phyloP scores from a whole-genome alignment of 371 early-diverging fungal genomes.

The Mucor piriformis region DNA sequence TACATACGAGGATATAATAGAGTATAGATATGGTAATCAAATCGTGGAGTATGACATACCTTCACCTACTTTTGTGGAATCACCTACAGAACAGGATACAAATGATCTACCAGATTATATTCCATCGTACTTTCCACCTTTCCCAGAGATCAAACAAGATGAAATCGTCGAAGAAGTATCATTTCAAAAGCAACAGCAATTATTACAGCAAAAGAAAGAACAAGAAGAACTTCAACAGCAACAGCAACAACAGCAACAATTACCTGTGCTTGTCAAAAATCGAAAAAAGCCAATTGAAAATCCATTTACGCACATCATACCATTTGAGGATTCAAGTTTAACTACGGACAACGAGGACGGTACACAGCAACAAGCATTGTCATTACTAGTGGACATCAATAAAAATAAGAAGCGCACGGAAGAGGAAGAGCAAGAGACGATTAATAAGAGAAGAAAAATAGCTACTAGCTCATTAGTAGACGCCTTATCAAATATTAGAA shows the following conservation, averaged over 20 bases:
- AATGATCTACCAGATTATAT: constrained; percentile 34
- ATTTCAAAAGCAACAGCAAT: constrained; percentile 8
- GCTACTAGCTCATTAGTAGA: constrained; percentile 14
- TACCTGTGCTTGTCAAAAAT: constrained; percentile 39
- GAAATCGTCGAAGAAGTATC: constrained; percentile 16
- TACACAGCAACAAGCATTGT: constrained; percentile 7
- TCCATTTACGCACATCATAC: constrained; percentile 57
- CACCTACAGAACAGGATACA: background rate
- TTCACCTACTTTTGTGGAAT: background rate
- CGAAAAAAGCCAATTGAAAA: constrained; percentile 50
- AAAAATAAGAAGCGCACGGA: constrained; percentile 1
- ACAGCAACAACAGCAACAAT: constrained; percentile 11
- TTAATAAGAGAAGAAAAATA: constrained; percentile 4
- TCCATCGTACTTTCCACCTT: constrained; percentile 47
- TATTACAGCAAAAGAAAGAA: constrained; percentile 15
- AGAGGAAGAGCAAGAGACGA: constrained; percentile 2
- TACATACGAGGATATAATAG: constrained; percentile 19
- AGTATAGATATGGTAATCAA: constrained; percentile 19
- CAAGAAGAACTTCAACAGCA: constrained; percentile 12
- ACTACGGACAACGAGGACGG: constrained; percentile 23
- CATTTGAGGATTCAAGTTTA: constrained; percentile 52
- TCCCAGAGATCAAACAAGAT: constrained; percentile 43
- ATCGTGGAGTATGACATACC: constrained; percentile 19
- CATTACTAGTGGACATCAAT: background rate
- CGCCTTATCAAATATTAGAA: constrained; percentile 24